phyloP scores from a whole-genome alignment of 148 eudicot genomes.

The Hydrangea macrophylla region DNA sequence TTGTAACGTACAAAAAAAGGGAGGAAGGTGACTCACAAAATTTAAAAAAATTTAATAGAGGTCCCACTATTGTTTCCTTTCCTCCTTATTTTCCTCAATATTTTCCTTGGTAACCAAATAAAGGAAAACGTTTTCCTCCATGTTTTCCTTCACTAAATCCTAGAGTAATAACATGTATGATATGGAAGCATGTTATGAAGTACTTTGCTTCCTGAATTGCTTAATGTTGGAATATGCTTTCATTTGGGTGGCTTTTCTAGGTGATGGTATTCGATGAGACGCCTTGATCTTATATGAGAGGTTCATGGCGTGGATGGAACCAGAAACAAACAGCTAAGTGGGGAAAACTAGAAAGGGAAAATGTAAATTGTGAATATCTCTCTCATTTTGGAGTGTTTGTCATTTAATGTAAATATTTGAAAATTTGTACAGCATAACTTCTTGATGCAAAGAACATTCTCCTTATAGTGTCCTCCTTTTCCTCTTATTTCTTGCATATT shows the following conservation, averaged over 20 bases:
- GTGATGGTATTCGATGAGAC: slow-evolving; percentile 83
- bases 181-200: background rate
- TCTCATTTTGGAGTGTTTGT: slow-evolving; percentile 13
- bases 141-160: background rate
- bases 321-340: slow-evolving; percentile 8
- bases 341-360: slow-evolving; percentile 13
- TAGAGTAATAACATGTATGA: background rate
- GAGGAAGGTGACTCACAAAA: too few relatives aligned
- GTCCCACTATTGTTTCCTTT: too few relatives aligned
- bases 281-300: slow-evolving; percentile 29
- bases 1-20: too few relatives aligned
- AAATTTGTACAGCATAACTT: slow-evolving; percentile 3
- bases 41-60: too few relatives aligned
- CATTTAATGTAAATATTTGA: background rate
- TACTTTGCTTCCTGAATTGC: background rate
- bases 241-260: slow-evolving; percentile 31
- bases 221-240: background rate
- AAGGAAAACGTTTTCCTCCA: too few relatives aligned
- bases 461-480: background rate
- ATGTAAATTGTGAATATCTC: slow-evolving; percentile 54
- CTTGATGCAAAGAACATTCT: background rate
- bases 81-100: background rate
- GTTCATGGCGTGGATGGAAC: slow-evolving; percentile 25
- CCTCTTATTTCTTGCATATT: background rate
- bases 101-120: too few relatives aligned